A percentile compares a stretch with the other conserved stretches of the same genome.
Evolutionary conservation across 805 yeast genomes (phyloP).

Genomic region (Candida endomychidarum): DNA sequence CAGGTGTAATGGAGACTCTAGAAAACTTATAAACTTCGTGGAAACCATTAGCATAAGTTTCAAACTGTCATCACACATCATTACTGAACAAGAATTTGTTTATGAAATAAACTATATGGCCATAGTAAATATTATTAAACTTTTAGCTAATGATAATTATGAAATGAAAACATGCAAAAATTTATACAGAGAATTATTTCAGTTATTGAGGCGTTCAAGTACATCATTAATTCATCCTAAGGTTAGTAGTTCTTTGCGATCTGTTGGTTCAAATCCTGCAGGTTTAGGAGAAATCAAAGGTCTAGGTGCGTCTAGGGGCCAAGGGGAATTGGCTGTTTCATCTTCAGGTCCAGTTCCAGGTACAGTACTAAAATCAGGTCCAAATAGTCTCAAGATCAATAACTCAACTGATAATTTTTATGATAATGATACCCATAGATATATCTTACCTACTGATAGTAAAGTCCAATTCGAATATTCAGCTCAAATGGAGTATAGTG

Average conservation of each 20-base stretch:
- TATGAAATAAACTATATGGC: background rate
- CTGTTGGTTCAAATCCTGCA: too few relatives aligned
- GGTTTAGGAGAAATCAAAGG: too few relatives aligned
- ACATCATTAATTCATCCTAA: background rate
- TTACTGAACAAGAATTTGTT: background rate
- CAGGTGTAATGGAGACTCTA: slow-evolving; percentile 30
- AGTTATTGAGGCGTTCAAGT: background rate
- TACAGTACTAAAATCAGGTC: background rate
- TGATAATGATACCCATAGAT: slow-evolving; percentile 7
- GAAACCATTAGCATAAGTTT: slow-evolving; percentile 27
- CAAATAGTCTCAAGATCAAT: slow-evolving; percentile 1
- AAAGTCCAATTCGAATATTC: slow-evolving; percentile 16
- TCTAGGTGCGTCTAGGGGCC: too few relatives aligned
- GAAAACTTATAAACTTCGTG: slow-evolving; percentile 33
- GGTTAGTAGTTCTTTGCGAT: too few relatives aligned
- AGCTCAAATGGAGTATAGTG: slow-evolving; percentile 30
- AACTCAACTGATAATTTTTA: slow-evolving; percentile 10
- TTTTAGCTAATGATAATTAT: background rate
- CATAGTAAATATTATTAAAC: background rate
- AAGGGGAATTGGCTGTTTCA: too few relatives aligned
- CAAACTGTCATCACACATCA: background rate
- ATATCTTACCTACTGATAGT: slow-evolving; percentile 9
- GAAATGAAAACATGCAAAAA: background rate
- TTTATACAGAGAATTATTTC: background rate
- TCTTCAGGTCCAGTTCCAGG: too few relatives aligned